These are phyloP conservation scores for Carallia brachiata DNA, from an alignment of 345 rosid species.

Conservation along the genomic window DNA sequence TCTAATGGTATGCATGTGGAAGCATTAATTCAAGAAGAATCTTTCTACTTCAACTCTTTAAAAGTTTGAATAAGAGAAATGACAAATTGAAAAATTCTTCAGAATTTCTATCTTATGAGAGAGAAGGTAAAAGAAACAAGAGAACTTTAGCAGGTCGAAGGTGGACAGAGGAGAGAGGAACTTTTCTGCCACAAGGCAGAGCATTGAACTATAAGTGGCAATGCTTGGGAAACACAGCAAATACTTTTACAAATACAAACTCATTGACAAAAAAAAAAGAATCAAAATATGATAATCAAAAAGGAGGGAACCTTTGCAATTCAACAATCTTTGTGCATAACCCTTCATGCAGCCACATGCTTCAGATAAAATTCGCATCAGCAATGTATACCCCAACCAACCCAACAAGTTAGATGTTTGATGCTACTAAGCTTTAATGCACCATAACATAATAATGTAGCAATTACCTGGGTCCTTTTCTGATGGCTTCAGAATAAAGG, in stretches of 20 bases:
- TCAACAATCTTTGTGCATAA: background rate
- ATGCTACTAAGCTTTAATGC: slow-evolving; percentile 1
- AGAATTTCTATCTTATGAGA: background rate
- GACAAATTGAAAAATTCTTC: too few species aligned
- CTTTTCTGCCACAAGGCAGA: background rate
- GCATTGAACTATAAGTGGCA: background rate
- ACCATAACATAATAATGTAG: background rate
- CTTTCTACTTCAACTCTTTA: background rate
- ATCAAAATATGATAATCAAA: background rate
- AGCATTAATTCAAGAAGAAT: background rate
- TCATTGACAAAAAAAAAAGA: background rate
- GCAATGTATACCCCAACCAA: background rate
- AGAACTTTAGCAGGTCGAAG: background rate
- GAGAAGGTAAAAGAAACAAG: background rate
- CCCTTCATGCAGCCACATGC: background rate
- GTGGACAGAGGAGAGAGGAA: background rate
- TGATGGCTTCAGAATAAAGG: slow-evolving; percentile 52
- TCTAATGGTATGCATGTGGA: background rate
- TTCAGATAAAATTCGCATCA: background rate
- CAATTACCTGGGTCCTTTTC: slow-evolving; percentile 52
- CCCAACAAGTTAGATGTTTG: background rate
- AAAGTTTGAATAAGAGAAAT: background rate
- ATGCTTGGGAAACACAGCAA: background rate
- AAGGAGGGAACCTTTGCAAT: slow-evolving; percentile 4
- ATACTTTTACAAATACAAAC: background rate